A percentile compares a stretch with the other conserved stretches of the same genome.
These are phyloP conservation scores for Chloranthus sessilifolius DNA, from an alignment of 164 flowering plant genomes.

Conservation along the genomic window DNA sequence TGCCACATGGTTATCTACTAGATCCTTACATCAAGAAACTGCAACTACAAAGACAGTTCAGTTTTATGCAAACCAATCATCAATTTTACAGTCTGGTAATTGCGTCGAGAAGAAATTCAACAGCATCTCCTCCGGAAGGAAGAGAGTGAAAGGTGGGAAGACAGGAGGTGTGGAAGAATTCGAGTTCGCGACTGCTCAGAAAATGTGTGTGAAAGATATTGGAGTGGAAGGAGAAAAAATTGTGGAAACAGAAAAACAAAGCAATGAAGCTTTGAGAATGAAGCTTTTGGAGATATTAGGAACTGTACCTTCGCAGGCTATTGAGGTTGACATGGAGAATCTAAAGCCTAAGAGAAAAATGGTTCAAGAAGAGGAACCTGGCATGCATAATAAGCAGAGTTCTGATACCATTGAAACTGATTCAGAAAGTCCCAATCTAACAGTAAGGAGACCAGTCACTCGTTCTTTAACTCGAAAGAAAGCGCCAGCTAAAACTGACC, in stretches of 20 bases:
- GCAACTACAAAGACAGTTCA: conserved; percentile 25
- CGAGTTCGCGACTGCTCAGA: conserved; percentile 28
- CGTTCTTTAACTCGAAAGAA: conserved; percentile 49
- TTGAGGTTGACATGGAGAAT: conserved; percentile 16
- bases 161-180: conserved; percentile 28
- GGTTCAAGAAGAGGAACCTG: conserved; percentile 14
- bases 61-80: conserved; percentile 22
- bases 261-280: conserved; percentile 53
- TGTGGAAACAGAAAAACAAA: conserved; percentile 21
- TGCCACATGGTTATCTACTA: conserved; percentile 48
- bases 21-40: conserved; percentile 23
- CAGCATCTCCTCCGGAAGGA: conserved; percentile 18
- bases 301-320: conserved; percentile 42
- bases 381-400: conserved; percentile 15
- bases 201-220: conserved; percentile 20
- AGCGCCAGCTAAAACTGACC: conserved; percentile 21
- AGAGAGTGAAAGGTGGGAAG: conserved; percentile 20
- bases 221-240: conserved; percentile 16
- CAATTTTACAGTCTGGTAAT: conserved; percentile 24
- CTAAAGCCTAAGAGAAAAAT: conserved; percentile 13
- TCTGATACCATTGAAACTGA: conserved; percentile 67
- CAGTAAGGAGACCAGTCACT: conserved; percentile 47
- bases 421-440: conserved; percentile 43
- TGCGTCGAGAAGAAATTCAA: conserved; percentile 21
- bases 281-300: conserved; percentile 68